These are phyloP conservation scores for Saccharomycopsis fibuligera DNA, from an alignment of 805 yeast species.

Conservation along the genomic window DNA sequence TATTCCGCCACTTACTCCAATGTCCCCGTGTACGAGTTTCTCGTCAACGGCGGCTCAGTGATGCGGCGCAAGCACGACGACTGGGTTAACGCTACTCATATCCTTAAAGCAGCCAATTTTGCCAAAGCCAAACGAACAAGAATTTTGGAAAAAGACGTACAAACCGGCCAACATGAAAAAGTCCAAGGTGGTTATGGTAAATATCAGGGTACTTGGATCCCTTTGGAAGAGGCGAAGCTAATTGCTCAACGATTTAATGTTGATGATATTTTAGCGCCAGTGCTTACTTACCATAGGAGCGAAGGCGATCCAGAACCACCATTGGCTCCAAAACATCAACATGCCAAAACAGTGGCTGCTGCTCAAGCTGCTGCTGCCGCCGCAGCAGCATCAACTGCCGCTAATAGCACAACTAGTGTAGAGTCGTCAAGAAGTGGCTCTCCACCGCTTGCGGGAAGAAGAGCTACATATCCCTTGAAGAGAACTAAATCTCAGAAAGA, in stretches of 20 bases:
- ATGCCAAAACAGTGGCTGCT: slow-evolving; percentile 11
- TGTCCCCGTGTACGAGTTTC: slow-evolving; percentile 77
- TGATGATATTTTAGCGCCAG: slow-evolving; percentile 50
- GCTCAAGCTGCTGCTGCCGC: too few relatives aligned
- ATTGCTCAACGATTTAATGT: slow-evolving; percentile 65
- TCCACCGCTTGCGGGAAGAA: slow-evolving; percentile 10
- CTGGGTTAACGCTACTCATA: slow-evolving; percentile 94
- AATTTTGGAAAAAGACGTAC: slow-evolving; percentile 89
- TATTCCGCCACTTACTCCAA: slow-evolving; percentile 77
- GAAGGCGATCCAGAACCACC: slow-evolving; percentile 50
- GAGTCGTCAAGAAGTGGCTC: slow-evolving; percentile 1
- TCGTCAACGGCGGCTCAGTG: slow-evolving; percentile 60
- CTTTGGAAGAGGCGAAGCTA: slow-evolving; percentile 64
- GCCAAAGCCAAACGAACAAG: slow-evolving; percentile 93
- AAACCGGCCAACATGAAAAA: slow-evolving; percentile 81
- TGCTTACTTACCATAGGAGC: slow-evolving; percentile 53
- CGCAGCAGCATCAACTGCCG: too few relatives aligned
- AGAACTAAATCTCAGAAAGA: slow-evolving; percentile 19
- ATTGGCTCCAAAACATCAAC: slow-evolving; percentile 44
- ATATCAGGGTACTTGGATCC: slow-evolving; percentile 97
- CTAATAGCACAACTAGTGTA: slow-evolving; percentile 15
- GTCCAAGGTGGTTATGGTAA: slow-evolving; percentile 97
- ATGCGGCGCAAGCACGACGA: slow-evolving; percentile 74
- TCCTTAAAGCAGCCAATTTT: slow-evolving; percentile 85
- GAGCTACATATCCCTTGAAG: slow-evolving; percentile 14